These are phyloP conservation scores for Suillus sp. DNA, from an alignment of 768 basidiomycete species.

Conservation along the genomic window DNA sequence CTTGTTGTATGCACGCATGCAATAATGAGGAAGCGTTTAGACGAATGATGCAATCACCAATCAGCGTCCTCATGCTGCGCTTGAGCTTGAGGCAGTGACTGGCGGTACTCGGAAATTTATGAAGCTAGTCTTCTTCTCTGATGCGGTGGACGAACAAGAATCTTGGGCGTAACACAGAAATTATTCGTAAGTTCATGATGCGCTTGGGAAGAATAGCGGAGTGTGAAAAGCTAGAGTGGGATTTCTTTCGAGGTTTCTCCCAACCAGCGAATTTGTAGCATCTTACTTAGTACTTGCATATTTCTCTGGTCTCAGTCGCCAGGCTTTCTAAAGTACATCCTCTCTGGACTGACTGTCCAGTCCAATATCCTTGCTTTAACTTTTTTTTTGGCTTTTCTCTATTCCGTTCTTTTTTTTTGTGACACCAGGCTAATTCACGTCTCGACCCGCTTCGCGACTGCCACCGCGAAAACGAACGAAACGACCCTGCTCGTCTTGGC, in stretches of 20 bases:
- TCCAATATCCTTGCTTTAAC: conserved; percentile 33
- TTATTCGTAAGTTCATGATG: background rate
- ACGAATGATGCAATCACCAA: conserved; percentile 8
- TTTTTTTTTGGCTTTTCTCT: conserved; percentile 20
- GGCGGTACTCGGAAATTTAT: background rate
- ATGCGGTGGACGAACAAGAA: conserved; percentile 5
- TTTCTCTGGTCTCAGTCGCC: conserved; percentile 38
- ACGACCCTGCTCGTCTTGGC: conserved; percentile 20
- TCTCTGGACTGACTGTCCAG: conserved; percentile 32
- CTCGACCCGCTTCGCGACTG: conserved; percentile 23
- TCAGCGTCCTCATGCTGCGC: background rate
- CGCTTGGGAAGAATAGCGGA: conserved; percentile 35
- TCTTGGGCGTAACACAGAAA: conserved; percentile 11
- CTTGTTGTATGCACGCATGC: conserved; percentile 13
- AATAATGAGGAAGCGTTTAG: conserved; percentile 19
- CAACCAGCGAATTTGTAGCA: conserved; percentile 37
- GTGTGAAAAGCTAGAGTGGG: conserved; percentile 35
- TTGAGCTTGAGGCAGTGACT: background rate
- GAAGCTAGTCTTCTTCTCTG: background rate
- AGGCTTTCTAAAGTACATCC: conserved; percentile 35
- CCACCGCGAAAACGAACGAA: conserved; percentile 34
- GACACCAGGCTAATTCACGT: conserved; percentile 35
- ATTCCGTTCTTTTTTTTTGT: conserved; percentile 23
- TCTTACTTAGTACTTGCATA: conserved; percentile 41
- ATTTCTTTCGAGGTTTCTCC: conserved; percentile 30